A percentile compares a stretch with the other conserved stretches of the same genome.
Evolutionary conservation across 225 moss, liverwort and hornwort genomes (phyloP).

Genomic region (Polytrichum formosum): DNA sequence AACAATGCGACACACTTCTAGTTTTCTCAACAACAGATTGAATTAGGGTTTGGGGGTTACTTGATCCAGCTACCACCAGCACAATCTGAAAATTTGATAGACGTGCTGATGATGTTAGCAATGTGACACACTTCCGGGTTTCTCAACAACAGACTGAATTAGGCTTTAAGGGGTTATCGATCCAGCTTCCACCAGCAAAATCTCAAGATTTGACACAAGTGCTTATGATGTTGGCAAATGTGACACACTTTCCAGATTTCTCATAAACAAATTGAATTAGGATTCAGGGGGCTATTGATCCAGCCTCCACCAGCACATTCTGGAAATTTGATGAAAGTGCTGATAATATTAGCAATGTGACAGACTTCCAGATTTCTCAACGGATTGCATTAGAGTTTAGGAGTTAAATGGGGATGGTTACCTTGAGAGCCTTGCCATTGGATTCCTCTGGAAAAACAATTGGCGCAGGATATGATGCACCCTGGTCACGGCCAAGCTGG

Average conservation of each 20-base stretch:
- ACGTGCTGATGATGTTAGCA: background rate
- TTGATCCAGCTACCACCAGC: constrained; percentile 43
- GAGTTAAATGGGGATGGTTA: background rate
- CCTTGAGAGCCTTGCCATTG: constrained; percentile 10
- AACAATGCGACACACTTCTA: too few species aligned
- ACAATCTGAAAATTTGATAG: constrained; percentile 13
- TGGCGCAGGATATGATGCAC: constrained; percentile 54
- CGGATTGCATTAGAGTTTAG: too few species aligned
- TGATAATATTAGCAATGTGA: background rate
- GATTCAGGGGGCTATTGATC: constrained; percentile 6
- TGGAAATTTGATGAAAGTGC: constrained; percentile 1
- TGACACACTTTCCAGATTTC: too few species aligned
- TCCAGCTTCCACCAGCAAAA: constrained; percentile 50
- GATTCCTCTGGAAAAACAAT: constrained; percentile 23
- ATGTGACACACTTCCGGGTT: too few species aligned
- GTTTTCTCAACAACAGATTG: too few species aligned
- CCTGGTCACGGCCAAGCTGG: constrained; percentile 67
- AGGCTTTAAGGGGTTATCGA: background rate
- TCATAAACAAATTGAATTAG: too few species aligned
- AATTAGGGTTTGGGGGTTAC: background rate
- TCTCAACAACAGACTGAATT: too few species aligned
- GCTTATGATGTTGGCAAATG: background rate
- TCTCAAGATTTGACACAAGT: constrained; percentile 5
- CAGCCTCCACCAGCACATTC: constrained; percentile 48
- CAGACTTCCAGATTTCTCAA: too few species aligned